A percentile compares a stretch with the other conserved stretches of the same genome.
Conservation (phyloP, 352 stramenopile genomes). For the Phytophthora pini region DNA sequence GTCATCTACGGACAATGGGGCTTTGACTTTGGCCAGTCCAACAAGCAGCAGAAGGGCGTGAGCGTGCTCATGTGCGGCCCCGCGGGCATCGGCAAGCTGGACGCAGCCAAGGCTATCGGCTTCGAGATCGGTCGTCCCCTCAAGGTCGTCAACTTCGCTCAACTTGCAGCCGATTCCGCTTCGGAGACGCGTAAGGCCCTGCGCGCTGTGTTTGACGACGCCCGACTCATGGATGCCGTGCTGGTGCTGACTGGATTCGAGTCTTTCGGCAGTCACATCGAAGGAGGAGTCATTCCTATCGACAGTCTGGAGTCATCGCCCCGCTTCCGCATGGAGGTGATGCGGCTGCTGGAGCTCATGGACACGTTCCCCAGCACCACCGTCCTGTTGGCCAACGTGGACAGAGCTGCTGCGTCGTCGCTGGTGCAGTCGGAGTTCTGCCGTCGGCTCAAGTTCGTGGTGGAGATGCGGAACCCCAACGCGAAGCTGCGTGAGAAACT, state of each 20-base stretch:
- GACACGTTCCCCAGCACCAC: constrained; percentile 81
- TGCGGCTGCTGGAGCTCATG: constrained; percentile 82
- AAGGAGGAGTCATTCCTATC: constrained; percentile 54
- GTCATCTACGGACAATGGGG: constrained; percentile 90
- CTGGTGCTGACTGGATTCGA: constrained; percentile 89
- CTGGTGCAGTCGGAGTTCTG: constrained; percentile 73
- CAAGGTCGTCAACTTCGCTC: constrained; percentile 83
- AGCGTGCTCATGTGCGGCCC: constrained; percentile 79
- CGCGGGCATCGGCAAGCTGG: constrained; percentile 77
- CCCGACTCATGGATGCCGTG: constrained; percentile 86
- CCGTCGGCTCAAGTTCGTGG: constrained; percentile 84
- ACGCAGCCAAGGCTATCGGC: constrained; percentile 77
- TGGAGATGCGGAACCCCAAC: constrained; percentile 86
- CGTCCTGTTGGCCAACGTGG: constrained; percentile 78
- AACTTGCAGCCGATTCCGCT: constrained; percentile 77
- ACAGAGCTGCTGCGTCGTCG: constrained; percentile 50
- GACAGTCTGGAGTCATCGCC: constrained; percentile 72
- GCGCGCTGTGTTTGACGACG: constrained; percentile 86
- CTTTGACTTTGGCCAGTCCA: constrained; percentile 82
- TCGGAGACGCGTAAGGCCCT: constrained; percentile 81
- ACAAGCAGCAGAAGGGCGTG: constrained; percentile 87
- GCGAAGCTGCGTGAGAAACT: constrained; percentile 72
- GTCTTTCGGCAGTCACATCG: constrained; percentile 81
- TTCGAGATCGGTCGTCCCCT: constrained; percentile 86
- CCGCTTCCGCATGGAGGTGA: constrained; percentile 75